Conservation (phyloP, 352 stramenopile species). For the Pythium angustatum region DNA sequence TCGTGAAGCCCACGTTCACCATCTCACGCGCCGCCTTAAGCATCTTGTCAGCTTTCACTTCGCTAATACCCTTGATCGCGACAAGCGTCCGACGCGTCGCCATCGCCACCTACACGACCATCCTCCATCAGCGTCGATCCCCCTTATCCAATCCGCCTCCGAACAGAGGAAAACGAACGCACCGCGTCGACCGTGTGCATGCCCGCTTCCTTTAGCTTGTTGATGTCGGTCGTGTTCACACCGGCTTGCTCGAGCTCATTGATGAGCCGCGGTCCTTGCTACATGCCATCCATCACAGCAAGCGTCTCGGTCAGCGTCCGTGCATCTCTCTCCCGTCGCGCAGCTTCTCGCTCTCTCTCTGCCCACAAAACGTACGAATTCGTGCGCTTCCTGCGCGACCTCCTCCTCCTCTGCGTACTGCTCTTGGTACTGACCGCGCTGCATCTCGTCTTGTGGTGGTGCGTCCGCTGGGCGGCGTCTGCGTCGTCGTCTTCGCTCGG, state of each 20-base stretch:
- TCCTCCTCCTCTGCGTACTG: constrained; percentile 42
- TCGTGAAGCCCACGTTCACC: constrained; percentile 99
- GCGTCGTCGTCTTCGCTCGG: neutral
- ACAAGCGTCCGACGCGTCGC: constrained; percentile 97
- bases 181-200: constrained; percentile 98
- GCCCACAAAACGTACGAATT: constrained; percentile 36
- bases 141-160: neutral
- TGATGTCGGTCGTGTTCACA: constrained; percentile 97
- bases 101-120: constrained; percentile 85
- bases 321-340: too few species aligned
- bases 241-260: constrained; percentile 95
- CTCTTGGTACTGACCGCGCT: constrained; percentile 48
- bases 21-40: constrained; percentile 97
- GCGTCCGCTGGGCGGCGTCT: too few species aligned
- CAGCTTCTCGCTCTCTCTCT: too few species aligned
- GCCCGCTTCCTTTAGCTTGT: constrained; percentile 97
- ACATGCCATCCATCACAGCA: too few species aligned
- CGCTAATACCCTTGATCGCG: constrained; percentile 98
- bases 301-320: too few species aligned
- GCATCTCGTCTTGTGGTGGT: constrained; percentile 15
- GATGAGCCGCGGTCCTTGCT: constrained; percentile 84
- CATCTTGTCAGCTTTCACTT: constrained; percentile 99
- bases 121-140: neutral
- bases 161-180: constrained; percentile 10
- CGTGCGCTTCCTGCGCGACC: constrained; percentile 41